Conservation (phyloP, 2,329 filamentous ascomycete genomes). For the Aspergillus sergii region DNA sequence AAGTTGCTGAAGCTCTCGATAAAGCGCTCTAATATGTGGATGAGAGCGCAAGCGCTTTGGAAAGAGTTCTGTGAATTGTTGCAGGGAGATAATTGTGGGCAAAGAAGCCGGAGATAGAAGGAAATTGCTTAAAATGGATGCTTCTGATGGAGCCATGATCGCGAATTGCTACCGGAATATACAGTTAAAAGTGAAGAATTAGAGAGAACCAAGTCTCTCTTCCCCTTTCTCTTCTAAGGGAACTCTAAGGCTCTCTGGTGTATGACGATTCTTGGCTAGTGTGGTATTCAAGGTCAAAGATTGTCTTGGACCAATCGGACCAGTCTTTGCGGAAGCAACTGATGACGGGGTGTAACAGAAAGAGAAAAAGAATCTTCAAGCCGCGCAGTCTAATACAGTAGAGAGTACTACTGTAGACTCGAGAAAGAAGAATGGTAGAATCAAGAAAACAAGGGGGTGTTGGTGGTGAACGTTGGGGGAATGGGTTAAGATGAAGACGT, state of each 20-base stretch:
- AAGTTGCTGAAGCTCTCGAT: conserved; percentile 77
- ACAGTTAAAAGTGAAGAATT: background rate
- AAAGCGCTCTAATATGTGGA: conserved; percentile 70
- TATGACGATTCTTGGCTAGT: background rate
- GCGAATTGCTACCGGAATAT: background rate
- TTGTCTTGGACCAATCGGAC: background rate
- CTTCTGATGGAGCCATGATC: conserved; percentile 72
- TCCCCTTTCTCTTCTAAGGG: background rate
- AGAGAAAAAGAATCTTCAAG: background rate
- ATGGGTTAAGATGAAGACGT: background rate
- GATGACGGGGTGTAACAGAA: background rate
- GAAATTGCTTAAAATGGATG: conserved; percentile 74
- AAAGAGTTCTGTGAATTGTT: conserved; percentile 76
- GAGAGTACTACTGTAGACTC: background rate
- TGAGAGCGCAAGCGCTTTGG: conserved; percentile 67
- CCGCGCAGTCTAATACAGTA: background rate
- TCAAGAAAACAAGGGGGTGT: conserved; percentile 1
- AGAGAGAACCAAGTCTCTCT: background rate
- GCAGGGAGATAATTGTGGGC: conserved; percentile 70
- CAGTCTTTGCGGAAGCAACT: background rate
- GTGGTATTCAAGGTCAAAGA: background rate
- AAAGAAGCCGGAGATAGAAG: conserved; percentile 75
- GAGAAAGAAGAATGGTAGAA: background rate
- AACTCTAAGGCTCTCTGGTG: background rate
- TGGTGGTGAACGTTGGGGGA: conserved; percentile 8